phyloP scores from a whole-genome alignment of 345 rosid species.

The Brassica cretica region DNA sequence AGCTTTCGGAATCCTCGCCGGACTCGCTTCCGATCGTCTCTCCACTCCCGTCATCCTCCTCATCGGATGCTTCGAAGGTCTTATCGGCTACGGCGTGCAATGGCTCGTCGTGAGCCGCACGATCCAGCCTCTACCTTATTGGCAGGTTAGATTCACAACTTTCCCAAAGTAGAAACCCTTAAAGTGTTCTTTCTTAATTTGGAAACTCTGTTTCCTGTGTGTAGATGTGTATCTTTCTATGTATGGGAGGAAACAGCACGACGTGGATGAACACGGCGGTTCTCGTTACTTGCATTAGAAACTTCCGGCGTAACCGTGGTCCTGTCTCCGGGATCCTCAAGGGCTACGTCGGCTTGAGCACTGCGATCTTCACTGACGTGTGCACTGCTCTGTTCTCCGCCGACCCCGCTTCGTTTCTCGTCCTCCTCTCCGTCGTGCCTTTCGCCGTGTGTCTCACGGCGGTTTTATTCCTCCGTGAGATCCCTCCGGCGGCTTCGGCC shows the following conservation, averaged over 20 bases:
- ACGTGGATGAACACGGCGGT: conserved; percentile 78
- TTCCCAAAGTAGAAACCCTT: not conserved
- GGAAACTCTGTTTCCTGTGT: not conserved
- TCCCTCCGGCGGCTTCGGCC: conserved; percentile 31
- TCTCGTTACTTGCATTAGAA: conserved; percentile 63
- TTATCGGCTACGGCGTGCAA: conserved; percentile 63
- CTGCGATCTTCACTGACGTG: conserved; percentile 63
- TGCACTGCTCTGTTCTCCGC: conserved; percentile 56
- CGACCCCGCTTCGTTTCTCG: conserved; percentile 49
- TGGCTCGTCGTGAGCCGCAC: conserved; percentile 66
- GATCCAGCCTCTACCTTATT: conserved; percentile 55
- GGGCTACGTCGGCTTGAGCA: conserved; percentile 63
- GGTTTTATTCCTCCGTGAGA: conserved; percentile 48
- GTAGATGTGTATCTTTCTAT: conserved; percentile 64
- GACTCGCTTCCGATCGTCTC: conserved; percentile 52
- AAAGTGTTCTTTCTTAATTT: not conserved
- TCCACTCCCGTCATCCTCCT: conserved; percentile 48
- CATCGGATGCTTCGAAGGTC: conserved; percentile 54
- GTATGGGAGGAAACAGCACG: conserved; percentile 67
- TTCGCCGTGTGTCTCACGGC: conserved; percentile 52
- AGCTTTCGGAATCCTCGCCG: conserved; percentile 66
- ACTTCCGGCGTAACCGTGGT: conserved; percentile 60
- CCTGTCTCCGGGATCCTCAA: conserved; percentile 64
- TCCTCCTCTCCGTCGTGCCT: conserved; percentile 58
- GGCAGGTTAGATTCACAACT: conserved; percentile 43